Evolutionary conservation across 305 asterid species (phyloP).

Genomic region (Fraxinus sp.): DNA sequence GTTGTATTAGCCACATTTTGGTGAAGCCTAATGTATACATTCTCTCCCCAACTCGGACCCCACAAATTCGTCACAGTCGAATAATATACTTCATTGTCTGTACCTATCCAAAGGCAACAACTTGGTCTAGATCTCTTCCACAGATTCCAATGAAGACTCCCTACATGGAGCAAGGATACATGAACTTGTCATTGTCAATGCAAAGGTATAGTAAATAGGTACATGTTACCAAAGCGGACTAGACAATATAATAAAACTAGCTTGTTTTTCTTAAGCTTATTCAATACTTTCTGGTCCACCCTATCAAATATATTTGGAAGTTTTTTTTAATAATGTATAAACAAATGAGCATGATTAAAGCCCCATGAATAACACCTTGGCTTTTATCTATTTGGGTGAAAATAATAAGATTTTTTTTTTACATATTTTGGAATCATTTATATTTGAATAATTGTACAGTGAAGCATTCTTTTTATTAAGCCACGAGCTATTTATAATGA

Average conservation of each 20-base stretch:
- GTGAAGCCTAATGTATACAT: constrained; percentile 68
- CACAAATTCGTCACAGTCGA: constrained; percentile 82
- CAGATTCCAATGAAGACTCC: constrained; percentile 74
- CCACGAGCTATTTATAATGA: too few relatives aligned
- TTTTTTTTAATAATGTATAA: neutral
- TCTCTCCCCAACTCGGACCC: constrained; percentile 82
- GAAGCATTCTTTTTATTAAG: too few relatives aligned
- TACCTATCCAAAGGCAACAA: constrained; percentile 76
- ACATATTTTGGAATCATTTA: too few relatives aligned
- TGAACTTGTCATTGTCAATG: constrained; percentile 11
- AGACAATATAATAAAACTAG: neutral
- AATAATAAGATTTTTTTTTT: too few relatives aligned
- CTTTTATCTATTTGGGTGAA: too few relatives aligned
- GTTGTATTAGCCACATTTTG: constrained; percentile 47
- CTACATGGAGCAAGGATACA: constrained; percentile 28
- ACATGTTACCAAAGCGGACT: neutral
- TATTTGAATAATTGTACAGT: too few relatives aligned
- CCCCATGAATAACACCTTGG: too few relatives aligned
- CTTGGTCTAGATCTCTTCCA: constrained; percentile 73
- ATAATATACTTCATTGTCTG: constrained; percentile 55
- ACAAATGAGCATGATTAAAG: neutral
- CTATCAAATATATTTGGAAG: too few relatives aligned
- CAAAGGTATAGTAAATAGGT: neutral
- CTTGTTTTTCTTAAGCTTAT: too few relatives aligned
- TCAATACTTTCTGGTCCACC: too few relatives aligned